Evolutionary conservation across 2,329 filamentous ascomycete species (phyloP), one percentile per base, ranked within the genome.

Genomic region (Aspergillus flavus): DNA sequence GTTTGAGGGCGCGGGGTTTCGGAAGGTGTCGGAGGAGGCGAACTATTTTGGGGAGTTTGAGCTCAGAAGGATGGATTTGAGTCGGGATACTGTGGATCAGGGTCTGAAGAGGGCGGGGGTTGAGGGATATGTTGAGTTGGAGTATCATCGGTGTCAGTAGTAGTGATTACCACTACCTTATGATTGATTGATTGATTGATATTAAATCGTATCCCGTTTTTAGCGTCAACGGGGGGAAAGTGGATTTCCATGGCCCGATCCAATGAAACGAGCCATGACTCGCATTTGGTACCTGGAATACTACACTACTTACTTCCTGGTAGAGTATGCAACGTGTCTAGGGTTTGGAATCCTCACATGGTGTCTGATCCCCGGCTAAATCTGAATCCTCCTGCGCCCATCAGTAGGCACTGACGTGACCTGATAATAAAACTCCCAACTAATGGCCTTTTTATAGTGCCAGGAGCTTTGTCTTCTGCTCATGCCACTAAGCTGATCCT

Each of bases 21-120:
- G 70, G 60, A 85, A 81, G 72, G 77, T 82, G 10, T 73, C 73
- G 0, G 80, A 80, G 28, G 77, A 78, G 59, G 79, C 84, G 30
- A 91, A 89, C 75, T 90, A 87, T 75, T 91, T 91, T 80, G 87
- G 87, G 0, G 89, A 91, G 75, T 78, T 89, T 64, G 89, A 91
- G 76, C 71, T 91, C 69, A 75, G 84, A 60, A 76, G 76, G 61
- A 67, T 62, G 53, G 72, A 75, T 32, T 64, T 81, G 61, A 64
- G 65, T 21, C 45, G 69, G 10, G 69, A 66, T 36, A 69, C 64
- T 46, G 68, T 78, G 43, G 65, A 70, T 52, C 65, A 59, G 53
- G 63, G 72, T 59, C 66, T 81, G 62, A 63, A 36, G 14, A 36
- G 34, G 34, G 34, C 34, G 34, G 34, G 34, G 14, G 34, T 36